Evolutionary conservation across 495 filamentous ascomycete genomes (phyloP), one percentile per base, ranked within the genome.

Genomic region (Parathielavia hyrcaniae): DNA sequence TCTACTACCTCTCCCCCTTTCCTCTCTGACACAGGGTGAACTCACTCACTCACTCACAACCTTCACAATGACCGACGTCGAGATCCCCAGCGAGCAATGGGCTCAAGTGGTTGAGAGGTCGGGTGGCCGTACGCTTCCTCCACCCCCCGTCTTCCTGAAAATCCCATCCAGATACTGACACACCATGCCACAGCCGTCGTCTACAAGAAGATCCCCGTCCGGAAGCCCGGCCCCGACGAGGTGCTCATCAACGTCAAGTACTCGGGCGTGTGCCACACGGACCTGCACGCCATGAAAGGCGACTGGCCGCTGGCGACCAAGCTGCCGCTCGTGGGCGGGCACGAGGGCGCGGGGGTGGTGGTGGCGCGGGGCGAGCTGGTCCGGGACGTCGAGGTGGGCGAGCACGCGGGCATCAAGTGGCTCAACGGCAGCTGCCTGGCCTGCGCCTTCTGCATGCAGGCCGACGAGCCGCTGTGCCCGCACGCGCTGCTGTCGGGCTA

Each of bases 241-340:
- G 86, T 97, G 61, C 82, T 96, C 40, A 75, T 97, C 71, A 90
- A 95, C 75, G 85, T 97, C 77, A 89, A 89, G 71, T 97, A 86
- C 81, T 86, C 88, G 8, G 91, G 91, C 68, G 91, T 97, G 57
- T 96, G 91, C 78, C 90, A 95, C 77, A 95, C 91, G 0, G 87
- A 90, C 67, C 75, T 90, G 22, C 88, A 93, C 75, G 89, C 90
- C 51, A 77, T 91, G 74, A 88, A 86, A 53, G 90, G 91, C 60
- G 88, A 95, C 75, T 95, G 90, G 90, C 91, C 91, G 12, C 71
- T 95, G 43, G 67, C 75, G 7, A 81, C 81, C 61, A 95, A 95
- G 75, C 71, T 87, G 19, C 88, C 89, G 14, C 78, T 95, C n/a
- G 86, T 97, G 41, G 91, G 91, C 64, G 91, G 91, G n/a, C 91